A percentile compares a stretch with the other conserved stretches of the same genome.
Evolutionary conservation across 805 yeast species (phyloP).

Genomic region (Nakazawaea ambrosiae): DNA sequence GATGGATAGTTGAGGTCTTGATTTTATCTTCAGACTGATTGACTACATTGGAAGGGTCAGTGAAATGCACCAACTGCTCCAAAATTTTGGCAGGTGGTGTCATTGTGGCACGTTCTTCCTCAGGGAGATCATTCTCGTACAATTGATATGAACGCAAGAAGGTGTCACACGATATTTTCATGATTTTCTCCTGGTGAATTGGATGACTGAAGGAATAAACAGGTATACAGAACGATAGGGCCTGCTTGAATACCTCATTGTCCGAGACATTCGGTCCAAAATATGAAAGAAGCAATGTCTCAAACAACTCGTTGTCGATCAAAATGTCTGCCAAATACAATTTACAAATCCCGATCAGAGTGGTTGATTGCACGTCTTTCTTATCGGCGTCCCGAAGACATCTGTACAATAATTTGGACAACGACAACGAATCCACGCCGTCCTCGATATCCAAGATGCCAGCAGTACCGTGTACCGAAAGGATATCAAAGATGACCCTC

Average conservation of each 20-base stretch:
- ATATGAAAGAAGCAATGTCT: slow-evolving; percentile 63
- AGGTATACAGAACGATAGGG: slow-evolving; percentile 80
- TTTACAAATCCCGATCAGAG: slow-evolving; percentile 85
- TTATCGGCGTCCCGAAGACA: slow-evolving; percentile 48
- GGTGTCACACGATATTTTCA: slow-evolving; percentile 60
- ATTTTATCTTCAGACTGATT: slow-evolving; percentile 35
- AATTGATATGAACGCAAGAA: slow-evolving; percentile 45
- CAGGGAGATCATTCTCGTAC: slow-evolving; percentile 27
- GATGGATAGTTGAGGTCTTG: slow-evolving; percentile 41
- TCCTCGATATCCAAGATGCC: slow-evolving; percentile 43
- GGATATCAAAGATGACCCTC: slow-evolving; percentile 67
- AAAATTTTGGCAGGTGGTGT: slow-evolving; percentile 46
- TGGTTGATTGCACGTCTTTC: slow-evolving; percentile 66
- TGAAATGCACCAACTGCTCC: slow-evolving; percentile 77
- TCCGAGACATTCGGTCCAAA: slow-evolving; percentile 60
- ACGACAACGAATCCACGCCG: slow-evolving; percentile 56
- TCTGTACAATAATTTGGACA: slow-evolving; percentile 65
- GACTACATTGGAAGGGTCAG: slow-evolving; percentile 68
- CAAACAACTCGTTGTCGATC: slow-evolving; percentile 63
- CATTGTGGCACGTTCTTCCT: slow-evolving; percentile 20
- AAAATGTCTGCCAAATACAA: slow-evolving; percentile 71
- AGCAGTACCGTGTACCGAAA: slow-evolving; percentile 68
- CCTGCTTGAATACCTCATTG: slow-evolving; percentile 68
- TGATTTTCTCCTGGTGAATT: slow-evolving; percentile 61
- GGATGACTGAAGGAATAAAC: slow-evolving; percentile 76